These are phyloP conservation scores for Pseudogymnoascus sp. DNA, from an alignment of 2,329 filamentous ascomycete species.

Conservation along the genomic window DNA sequence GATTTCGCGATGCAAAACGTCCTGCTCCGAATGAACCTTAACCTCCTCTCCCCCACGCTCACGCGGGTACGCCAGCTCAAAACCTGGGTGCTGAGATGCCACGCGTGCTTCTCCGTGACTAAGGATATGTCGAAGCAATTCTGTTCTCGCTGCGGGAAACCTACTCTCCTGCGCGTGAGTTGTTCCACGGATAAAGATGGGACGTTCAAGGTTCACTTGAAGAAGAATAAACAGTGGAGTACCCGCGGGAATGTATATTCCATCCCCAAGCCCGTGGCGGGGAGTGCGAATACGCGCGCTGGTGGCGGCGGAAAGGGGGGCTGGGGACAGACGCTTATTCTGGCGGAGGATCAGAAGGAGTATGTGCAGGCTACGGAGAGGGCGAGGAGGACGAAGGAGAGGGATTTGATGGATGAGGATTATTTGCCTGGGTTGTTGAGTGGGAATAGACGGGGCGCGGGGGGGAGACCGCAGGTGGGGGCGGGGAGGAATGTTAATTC, in stretches of 20 bases:
- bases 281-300: constrained; percentile 68
- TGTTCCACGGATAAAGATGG: constrained; percentile 78
- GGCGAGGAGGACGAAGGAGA: constrained; percentile 59
- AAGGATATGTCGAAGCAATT: constrained; percentile 85
- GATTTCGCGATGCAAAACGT: constrained; percentile 99
- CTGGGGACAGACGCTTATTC: constrained; percentile 76
- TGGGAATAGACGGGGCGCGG: constrained; percentile 59
- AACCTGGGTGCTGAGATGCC: constrained; percentile 85
- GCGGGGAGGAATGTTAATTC: constrained; percentile 83
- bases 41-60: constrained; percentile 71
- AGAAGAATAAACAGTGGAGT: constrained; percentile 95
- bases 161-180: constrained; percentile 73
- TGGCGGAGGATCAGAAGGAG: constrained; percentile 96
- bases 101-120: constrained; percentile 81
- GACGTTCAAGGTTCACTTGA: constrained; percentile 76
- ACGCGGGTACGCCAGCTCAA: constrained; percentile 77
- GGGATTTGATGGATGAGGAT: constrained; percentile 91
- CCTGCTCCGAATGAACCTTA: constrained; percentile 86
- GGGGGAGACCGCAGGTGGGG: constrained; percentile 69
- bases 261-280: constrained; percentile 81
- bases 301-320: constrained; percentile 71
- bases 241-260: constrained; percentile 87
- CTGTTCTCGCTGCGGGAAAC: constrained; percentile 82
- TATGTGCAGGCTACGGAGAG: constrained; percentile 58
- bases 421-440: constrained; percentile 79